Evolutionary conservation across 495 filamentous ascomycete genomes (phyloP).

Genomic region (Talaromyces proteolyticus): DNA sequence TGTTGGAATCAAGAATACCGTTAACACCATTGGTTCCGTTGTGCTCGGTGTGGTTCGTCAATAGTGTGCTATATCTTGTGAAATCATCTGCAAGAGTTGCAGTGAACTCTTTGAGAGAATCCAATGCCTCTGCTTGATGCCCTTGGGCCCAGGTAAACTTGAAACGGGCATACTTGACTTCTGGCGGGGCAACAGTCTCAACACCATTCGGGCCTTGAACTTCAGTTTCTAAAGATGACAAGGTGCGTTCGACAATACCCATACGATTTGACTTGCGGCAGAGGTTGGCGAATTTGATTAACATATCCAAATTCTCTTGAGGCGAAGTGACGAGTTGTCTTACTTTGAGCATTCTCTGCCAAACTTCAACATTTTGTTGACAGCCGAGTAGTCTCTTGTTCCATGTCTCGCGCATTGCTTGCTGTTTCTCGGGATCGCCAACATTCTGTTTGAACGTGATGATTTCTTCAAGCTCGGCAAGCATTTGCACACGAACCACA

Average conservation of each 20-base stretch:
- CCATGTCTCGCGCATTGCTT: constrained; percentile 89
- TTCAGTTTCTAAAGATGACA: constrained; percentile 71
- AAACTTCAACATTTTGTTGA: constrained; percentile 95
- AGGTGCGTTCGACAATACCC: constrained; percentile 93
- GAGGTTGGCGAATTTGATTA: constrained; percentile 97
- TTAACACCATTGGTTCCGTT: constrained; percentile 54
- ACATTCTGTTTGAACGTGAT: constrained; percentile 91
- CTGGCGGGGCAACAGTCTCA: constrained; percentile 54
- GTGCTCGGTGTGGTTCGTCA: constrained; percentile 34
- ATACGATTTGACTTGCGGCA: constrained; percentile 93
- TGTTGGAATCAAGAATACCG: constrained; percentile 45
- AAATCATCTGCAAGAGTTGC: constrained; percentile 69
- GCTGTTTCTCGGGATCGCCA: constrained; percentile 74
- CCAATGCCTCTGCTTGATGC: constrained; percentile 65
- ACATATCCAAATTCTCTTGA: constrained; percentile 94
- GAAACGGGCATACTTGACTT: constrained; percentile 83
- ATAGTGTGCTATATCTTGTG: constrained; percentile 50
- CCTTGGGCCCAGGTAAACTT: constrained; percentile 91
- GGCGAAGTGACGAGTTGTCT: constrained; percentile 85
- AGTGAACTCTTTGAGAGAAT: constrained; percentile 77
- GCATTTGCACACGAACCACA: constrained; percentile 95
- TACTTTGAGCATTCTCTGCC: constrained; percentile 96
- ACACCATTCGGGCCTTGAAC: constrained; percentile 47
- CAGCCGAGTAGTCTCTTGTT: constrained; percentile 90
- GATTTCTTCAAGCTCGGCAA: constrained; percentile 96